Conservation (phyloP, 306 rosid genomes). For the Inga leiocalycina region DNA sequence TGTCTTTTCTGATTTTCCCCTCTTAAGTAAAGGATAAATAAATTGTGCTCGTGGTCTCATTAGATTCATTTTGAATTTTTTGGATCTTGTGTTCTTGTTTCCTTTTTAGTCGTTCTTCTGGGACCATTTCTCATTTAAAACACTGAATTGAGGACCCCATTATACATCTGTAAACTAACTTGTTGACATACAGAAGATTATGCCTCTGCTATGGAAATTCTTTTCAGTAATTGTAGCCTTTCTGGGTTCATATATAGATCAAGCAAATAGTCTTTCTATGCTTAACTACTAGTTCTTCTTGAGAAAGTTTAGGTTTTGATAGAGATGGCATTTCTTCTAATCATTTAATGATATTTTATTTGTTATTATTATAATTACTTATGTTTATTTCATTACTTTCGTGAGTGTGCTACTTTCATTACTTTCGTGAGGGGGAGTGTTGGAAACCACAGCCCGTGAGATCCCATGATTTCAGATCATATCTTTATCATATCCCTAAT, state of each 20-base stretch:
- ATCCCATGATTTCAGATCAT: no score
- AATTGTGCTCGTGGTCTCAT: neutral
- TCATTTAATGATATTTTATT: neutral
- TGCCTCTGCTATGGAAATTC: neutral
- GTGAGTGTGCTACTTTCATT: neutral
- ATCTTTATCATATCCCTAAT: no score
- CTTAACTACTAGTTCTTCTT: neutral
- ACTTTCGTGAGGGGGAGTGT: no score
- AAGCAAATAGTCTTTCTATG: conserved; percentile 1
- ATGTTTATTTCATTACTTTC: neutral
- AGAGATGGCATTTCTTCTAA: neutral
- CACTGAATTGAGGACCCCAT: neutral
- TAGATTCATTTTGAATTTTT: neutral
- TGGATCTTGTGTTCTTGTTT: conserved; percentile 42
- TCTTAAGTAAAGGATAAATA: neutral
- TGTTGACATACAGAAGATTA: neutral
- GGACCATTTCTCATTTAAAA: neutral
- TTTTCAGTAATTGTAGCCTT: neutral
- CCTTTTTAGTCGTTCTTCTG: neutral
- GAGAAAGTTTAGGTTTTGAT: neutral
- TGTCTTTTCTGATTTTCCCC: neutral
- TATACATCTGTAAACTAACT: neutral
- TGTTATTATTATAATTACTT: neutral
- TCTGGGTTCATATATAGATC: neutral
- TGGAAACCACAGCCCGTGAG: no score